Conservation (phyloP, 768 basidiomycete genomes). For the Aureoboletus auriporus region DNA sequence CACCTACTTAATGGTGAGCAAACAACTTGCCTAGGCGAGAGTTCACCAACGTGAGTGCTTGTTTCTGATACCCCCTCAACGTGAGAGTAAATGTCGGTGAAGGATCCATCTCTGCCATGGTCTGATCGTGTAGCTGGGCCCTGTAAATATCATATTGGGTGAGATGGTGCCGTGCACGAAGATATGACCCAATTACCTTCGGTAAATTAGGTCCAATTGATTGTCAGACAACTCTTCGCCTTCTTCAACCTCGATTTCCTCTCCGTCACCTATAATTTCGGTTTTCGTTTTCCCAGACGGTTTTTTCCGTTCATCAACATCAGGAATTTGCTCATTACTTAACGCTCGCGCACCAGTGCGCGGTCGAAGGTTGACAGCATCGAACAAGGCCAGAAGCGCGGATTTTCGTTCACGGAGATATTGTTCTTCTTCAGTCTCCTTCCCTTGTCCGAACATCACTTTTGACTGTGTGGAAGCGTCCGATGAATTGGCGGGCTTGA, state of each 20-base stretch:
- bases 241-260: conserved; percentile 82
- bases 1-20: conserved; percentile 48
- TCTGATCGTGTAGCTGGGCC: conserved; percentile 77
- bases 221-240: conserved; percentile 78
- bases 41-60: conserved; percentile 66
- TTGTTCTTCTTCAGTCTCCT: conserved; percentile 77
- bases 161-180: not conserved
- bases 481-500: conserved; percentile 43
- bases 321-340: conserved; percentile 26
- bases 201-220: conserved; percentile 80
- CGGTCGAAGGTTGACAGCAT: conserved; percentile 68
- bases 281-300: conserved; percentile 41
- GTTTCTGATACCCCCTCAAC: conserved; percentile 88
- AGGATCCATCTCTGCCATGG: conserved; percentile 80
- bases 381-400: conserved; percentile 70
- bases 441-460: conserved; percentile 64
- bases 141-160: conserved; percentile 36
- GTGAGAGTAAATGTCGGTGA: conserved; percentile 68
- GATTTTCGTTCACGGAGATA: conserved; percentile 76
- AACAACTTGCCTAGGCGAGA: not conserved
- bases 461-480: conserved; percentile 25
- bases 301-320: conserved; percentile 31
- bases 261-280: conserved; percentile 76
- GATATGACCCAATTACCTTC: conserved; percentile 49
- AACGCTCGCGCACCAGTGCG: conserved; percentile 39